Evolutionary conservation across 2,329 filamentous ascomycete genomes (phyloP), one percentile per base, ranked within the genome.

Genomic region (Diplodia corticola): DNA sequence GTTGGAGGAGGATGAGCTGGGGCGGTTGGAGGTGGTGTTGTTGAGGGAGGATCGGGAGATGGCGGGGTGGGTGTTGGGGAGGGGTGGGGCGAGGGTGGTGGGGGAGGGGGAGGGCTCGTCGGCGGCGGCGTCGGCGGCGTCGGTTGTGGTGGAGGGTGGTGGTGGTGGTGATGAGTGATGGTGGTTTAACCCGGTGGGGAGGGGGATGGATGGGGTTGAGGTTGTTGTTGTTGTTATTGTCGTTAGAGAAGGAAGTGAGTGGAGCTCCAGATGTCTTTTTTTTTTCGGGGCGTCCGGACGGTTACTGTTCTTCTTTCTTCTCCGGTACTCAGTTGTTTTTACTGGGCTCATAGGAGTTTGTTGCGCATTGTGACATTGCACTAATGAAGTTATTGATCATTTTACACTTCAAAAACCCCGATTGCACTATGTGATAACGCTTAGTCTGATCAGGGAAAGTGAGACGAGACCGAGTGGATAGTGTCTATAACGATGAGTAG

Each of bases 1-100:
- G 48, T 35, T 67, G 65, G 5, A 28, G 50, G 65, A 67, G 59
- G 65, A 44, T 10, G 20, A 28, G 50, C 4, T 67, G 50, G 65
- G 65, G 1, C 35, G 59, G 20, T 64, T 67, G 12, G 65, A 67
- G 40, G 40, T 54, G 2, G 28, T 22, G 59, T 10, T 67, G 51
- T 40, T 67, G 49, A 40, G 24, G 5, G 22, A 37, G 49, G 65
- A 67, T 51, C 4, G 37, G 30, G 59, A 50, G 2, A 37, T 60
- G 50, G 28, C 24, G 20, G 65, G 13, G 26, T 30, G 33, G 54
- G 60, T 60, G 59, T 44, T 64, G 22, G 63, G 57, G 12, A 28
- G 33, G 57, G 61, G 54, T 7, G 61, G 30, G 53, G 55, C 49
- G 63, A 66, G 60, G 60, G 63, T 53, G 12, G 53, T 15, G 15